Conservation (phyloP, 495 filamentous ascomycete species). For the Hypoxylon intermedium region DNA sequence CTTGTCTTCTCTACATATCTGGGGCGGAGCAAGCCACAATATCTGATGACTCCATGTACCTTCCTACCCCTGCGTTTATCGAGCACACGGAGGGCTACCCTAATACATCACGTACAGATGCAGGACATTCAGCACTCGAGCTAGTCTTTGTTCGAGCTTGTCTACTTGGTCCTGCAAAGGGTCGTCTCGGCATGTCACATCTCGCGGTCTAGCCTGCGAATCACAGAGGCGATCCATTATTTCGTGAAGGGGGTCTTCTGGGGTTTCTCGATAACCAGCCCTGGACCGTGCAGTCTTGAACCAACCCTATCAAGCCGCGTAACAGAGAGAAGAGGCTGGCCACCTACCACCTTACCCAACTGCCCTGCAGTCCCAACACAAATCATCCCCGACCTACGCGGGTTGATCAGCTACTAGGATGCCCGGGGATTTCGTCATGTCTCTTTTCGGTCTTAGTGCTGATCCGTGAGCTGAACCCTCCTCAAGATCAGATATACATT, state of each 20-base stretch:
- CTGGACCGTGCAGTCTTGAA: slow-evolving; percentile 14
- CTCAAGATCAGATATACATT: slow-evolving; percentile 33
- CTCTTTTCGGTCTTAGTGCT: slow-evolving; percentile 26
- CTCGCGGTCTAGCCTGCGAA: slow-evolving; percentile 37
- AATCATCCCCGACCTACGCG: slow-evolving; percentile 35
- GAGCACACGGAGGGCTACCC: slow-evolving; percentile 25
- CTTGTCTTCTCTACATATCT: slow-evolving; percentile 7
- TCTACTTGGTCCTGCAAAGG: slow-evolving; percentile 18
- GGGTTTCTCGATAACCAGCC: slow-evolving; percentile 31
- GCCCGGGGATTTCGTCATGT: slow-evolving; percentile 38
- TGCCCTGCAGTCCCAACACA: slow-evolving; percentile 38
- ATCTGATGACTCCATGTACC: slow-evolving; percentile 22
- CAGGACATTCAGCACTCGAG: slow-evolving; percentile 28
- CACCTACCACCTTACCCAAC: slow-evolving; percentile 35
- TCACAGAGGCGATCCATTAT: slow-evolving; percentile 26
- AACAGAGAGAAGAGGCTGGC: slow-evolving; percentile 33
- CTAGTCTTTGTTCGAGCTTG: slow-evolving; percentile 26
- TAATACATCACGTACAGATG: slow-evolving; percentile 38
- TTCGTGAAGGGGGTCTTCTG: slow-evolving; percentile 24
- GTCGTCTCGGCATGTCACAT: slow-evolving; percentile 36
- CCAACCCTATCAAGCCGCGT: slow-evolving; percentile 42
- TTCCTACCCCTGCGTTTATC: slow-evolving; percentile 35
- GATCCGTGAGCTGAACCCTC: slow-evolving; percentile 31
- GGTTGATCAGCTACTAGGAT: slow-evolving; percentile 41
- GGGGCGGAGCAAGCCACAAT: slow-evolving; percentile 40